phyloP scores from a whole-genome alignment of 805 yeast species.

The Ogataea pini region DNA sequence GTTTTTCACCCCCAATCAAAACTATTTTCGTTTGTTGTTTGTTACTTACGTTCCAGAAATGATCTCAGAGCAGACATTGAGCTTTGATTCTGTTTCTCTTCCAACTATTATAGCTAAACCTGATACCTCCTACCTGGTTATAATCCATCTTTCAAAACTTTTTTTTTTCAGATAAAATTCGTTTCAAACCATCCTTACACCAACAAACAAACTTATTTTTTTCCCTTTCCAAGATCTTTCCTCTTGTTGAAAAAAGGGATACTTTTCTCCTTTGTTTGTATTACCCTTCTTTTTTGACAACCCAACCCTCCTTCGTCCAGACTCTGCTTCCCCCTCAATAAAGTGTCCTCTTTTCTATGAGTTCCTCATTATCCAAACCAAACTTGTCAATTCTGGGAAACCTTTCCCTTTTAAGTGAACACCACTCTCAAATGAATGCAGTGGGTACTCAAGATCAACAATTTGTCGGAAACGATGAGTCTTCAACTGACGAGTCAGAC shows the following conservation, averaged over 20 bases:
- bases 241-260: conserved; percentile 1
- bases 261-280: not conserved
- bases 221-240: not conserved
- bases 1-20: too few species aligned
- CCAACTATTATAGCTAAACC: too few species aligned
- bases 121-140: too few species aligned
- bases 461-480: conserved; percentile 10
- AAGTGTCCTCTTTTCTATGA: conserved; percentile 1
- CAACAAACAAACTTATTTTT: not conserved
- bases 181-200: conserved; percentile 3
- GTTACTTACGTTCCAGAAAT: conserved; percentile 28
- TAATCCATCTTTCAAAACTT: too few species aligned
- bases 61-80: conserved; percentile 29
- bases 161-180: not conserved
- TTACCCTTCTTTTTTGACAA: too few species aligned
- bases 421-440: conserved; percentile 11
- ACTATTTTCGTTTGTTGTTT: not conserved
- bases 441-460: not conserved
- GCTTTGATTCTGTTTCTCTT: not conserved
- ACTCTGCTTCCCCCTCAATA: too few species aligned
- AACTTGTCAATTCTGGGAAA: conserved; percentile 8
- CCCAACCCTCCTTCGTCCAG: too few species aligned
- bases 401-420: conserved; percentile 4
- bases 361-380: conserved; percentile 10
- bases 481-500: conserved; percentile 18